A percentile compares a stretch with the other conserved stretches of the same genome.
Conservation (phyloP, 1,284 basidiomycete genomes). For the Boletus calvinii region DNA sequence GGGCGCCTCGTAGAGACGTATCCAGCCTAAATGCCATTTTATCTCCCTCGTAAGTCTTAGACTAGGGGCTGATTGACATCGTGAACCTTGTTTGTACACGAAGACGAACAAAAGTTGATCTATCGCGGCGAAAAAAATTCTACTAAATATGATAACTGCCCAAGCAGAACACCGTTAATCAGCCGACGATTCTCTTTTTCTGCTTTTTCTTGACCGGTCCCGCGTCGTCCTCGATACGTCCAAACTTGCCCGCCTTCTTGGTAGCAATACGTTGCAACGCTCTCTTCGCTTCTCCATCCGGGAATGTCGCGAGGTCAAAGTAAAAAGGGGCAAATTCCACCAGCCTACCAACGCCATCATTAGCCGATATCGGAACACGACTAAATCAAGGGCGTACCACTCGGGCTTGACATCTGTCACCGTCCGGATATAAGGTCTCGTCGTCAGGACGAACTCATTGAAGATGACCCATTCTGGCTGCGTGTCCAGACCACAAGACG, state of each 20-base stretch:
- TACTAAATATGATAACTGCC: background rate
- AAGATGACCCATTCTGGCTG: constrained; percentile 97
- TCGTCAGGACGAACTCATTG: constrained; percentile 97
- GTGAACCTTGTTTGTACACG: too few relatives aligned
- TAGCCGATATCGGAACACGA: background rate
- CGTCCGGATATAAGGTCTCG: constrained; percentile 86
- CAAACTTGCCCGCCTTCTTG: constrained; percentile 40
- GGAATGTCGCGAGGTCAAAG: constrained; percentile 71
- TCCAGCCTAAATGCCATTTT: too few relatives aligned
- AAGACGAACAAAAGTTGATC: too few relatives aligned
- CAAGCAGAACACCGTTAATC: background rate
- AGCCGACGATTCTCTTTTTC: constrained; percentile 14
- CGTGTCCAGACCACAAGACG: constrained; percentile 90
- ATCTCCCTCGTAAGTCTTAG: too few relatives aligned
- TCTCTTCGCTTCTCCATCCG: constrained; percentile 74
- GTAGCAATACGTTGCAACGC: constrained; percentile 52
- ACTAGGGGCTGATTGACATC: too few relatives aligned
- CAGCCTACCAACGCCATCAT: constrained; percentile 52
- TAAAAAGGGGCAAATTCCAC: constrained; percentile 81
- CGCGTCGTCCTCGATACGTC: constrained; percentile 26
- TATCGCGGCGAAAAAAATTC: background rate
- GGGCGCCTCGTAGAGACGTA: too few relatives aligned
- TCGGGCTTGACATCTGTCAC: constrained; percentile 88
- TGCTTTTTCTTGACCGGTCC: constrained; percentile 31
- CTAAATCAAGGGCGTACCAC: constrained; percentile 56